phyloP scores from a whole-genome alignment of 148 eudicot species.

The Silene uniflora region DNA sequence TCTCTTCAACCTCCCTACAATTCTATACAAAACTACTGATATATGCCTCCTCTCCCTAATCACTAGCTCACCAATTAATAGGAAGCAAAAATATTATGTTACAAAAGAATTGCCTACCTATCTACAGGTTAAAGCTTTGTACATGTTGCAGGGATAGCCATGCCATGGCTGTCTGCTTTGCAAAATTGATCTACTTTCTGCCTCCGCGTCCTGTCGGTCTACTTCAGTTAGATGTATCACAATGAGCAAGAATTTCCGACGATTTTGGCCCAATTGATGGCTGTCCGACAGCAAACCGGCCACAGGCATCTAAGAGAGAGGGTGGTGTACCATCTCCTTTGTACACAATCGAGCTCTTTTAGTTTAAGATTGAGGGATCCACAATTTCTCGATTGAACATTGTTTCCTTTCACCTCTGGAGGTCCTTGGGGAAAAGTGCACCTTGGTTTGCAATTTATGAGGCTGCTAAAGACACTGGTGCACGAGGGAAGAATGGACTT shows the following conservation, averaged over 20 bases:
- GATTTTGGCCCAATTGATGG: background rate
- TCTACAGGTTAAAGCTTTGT: conserved; percentile 37
- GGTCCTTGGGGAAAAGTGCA: conserved; percentile 14
- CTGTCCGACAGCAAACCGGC: conserved; percentile 7
- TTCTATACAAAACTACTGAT: conserved; percentile 33
- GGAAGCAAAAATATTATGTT: conserved; percentile 24
- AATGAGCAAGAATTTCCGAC: conserved; percentile 19
- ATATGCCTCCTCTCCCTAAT: conserved; percentile 23
- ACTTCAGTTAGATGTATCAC: background rate
- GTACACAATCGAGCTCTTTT: conserved; percentile 22
- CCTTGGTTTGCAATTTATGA: conserved; percentile 14
- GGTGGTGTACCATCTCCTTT: conserved; percentile 17
- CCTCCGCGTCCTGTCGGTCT: conserved; percentile 8
- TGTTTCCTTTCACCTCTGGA: conserved; percentile 8
- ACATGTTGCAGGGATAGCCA: conserved; percentile 19
- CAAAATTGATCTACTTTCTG: background rate
- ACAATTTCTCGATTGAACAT: conserved; percentile 22
- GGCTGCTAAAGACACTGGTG: conserved; percentile 12
- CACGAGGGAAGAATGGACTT: conserved; percentile 1
- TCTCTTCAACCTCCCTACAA: conserved; percentile 22
- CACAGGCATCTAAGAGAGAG: conserved; percentile 5
- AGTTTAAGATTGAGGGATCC: conserved; percentile 16
- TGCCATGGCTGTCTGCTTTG: conserved; percentile 15
- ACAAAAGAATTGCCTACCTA: conserved; percentile 33
- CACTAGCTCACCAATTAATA: conserved; percentile 15